phyloP scores from a whole-genome alignment of 192 early-diverging fungal species.

The Geosiphon pyriformis region DNA sequence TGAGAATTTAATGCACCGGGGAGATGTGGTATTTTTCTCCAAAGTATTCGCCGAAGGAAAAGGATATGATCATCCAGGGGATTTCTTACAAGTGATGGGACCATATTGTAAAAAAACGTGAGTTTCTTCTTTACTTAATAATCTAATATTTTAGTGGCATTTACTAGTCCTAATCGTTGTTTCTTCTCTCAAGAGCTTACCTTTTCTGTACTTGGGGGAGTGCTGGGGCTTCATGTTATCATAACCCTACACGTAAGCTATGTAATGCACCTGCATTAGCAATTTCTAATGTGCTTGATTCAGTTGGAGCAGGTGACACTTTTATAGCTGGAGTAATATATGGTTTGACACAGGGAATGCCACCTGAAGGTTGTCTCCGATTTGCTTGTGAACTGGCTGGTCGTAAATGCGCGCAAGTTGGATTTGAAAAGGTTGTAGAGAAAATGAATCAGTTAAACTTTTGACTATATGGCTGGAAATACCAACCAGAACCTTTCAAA shows the following conservation, averaged over 20 bases:
- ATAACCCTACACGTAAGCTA: conserved; percentile 31
- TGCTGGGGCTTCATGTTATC: conserved; percentile 44
- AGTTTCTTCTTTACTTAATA: conserved; percentile 6
- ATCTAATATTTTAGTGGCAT: not conserved
- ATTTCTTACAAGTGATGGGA: conserved; percentile 35
- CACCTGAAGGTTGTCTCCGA: conserved; percentile 31
- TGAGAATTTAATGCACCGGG: conserved; percentile 46
- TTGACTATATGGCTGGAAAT: not conserved
- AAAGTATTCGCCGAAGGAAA: conserved; percentile 55
- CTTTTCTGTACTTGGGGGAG: conserved; percentile 61
- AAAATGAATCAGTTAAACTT: conserved; percentile 3
- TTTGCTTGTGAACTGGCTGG: conserved; percentile 45
- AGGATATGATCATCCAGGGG: conserved; percentile 46
- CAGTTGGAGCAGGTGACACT: conserved; percentile 52
- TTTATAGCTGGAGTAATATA: conserved; percentile 51
- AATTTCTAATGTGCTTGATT: conserved; percentile 35
- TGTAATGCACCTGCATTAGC: conserved; percentile 29
- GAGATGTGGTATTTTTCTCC: conserved; percentile 61
- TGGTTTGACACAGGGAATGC: conserved; percentile 29
- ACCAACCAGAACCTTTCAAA: no score
- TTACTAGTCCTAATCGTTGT: no score
- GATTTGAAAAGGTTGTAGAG: conserved; percentile 32
- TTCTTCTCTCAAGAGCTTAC: conserved; percentile 38
- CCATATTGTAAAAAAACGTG: conserved; percentile 39
- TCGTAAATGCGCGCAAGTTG: conserved; percentile 43